Percentiles rank a stretch among this genome's conserved stretches.
These are phyloP conservation scores for Metschnikowia arizonensis DNA, from an alignment of 805 yeast genomes.

Conservation along the genomic window DNA sequence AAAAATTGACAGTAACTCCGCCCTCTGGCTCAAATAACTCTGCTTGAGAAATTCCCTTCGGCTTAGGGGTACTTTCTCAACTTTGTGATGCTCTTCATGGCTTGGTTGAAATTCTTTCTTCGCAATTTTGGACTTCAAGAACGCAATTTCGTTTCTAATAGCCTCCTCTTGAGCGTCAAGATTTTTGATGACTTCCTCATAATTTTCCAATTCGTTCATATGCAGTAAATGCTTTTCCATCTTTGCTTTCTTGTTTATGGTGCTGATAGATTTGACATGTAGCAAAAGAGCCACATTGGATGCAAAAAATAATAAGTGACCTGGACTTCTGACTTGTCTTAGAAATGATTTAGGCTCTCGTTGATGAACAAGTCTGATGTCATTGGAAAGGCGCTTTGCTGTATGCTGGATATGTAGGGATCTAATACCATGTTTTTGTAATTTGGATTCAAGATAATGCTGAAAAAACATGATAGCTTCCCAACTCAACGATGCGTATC, in stretches of 20 bases:
- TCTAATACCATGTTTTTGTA: background rate
- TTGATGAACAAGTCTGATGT: slow-evolving; percentile 6
- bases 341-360: slow-evolving; percentile 14
- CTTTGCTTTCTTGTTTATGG: slow-evolving; percentile 8
- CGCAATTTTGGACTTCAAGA: slow-evolving; percentile 5
- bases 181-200: slow-evolving; percentile 14
- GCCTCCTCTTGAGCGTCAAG: slow-evolving; percentile 13
- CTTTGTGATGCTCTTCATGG: background rate
- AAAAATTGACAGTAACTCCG: background rate
- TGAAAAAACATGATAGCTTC: background rate
- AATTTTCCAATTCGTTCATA: slow-evolving; percentile 15
- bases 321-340: slow-evolving; percentile 15
- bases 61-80: background rate
- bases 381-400: slow-evolving; percentile 7
- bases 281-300: slow-evolving; percentile 17
- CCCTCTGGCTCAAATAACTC: slow-evolving; percentile 1
- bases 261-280: slow-evolving; percentile 14
- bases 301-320: slow-evolving; percentile 17
- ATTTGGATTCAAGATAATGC: background rate
- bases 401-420: slow-evolving; percentile 12
- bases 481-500: background rate
- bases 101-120: background rate
- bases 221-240: slow-evolving; percentile 10
- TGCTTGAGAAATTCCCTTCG: background rate
- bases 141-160: slow-evolving; percentile 10